Evolutionary conservation across 371 early-diverging fungal genomes (phyloP), one percentile per base, ranked within the genome.

Genomic region (Rhizomucor miehei): DNA sequence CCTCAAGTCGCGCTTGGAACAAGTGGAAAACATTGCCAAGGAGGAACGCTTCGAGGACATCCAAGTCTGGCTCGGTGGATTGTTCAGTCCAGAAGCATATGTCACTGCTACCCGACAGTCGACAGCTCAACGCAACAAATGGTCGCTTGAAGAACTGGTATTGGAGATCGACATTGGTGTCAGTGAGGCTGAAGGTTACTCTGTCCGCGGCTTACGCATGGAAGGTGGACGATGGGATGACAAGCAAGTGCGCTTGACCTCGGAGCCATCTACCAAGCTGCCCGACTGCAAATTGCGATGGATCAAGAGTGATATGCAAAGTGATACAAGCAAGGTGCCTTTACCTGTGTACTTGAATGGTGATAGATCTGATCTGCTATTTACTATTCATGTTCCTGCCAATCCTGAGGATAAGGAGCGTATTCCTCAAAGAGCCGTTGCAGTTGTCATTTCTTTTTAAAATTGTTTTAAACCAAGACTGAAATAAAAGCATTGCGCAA

Each of bases 71-170:
- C 63, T 95, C 23, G 97, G 97, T 35, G 94, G 93, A 1, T 63
- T 95, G 21, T 89, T 95, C 71, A 85, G 84, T 44, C 95, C 97
- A 21, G 93, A 95, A 70, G 96, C 96, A 2, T 95, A 86, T 59
- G 74, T 95, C 16, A 95, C 95, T 0, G 96, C 95, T 16, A 89
- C 95, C 11, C 81, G 95, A 49, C 97, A 96, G 67, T 79, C 86
- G 6, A 90, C 83, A 1, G 95, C 97, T 11, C 90, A 87, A 64
- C 65, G 62, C 25, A 62, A 79, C 44, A 63, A 71, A 24, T 86
- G 85, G 78, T 89, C 88, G 44, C 65, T 87, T 19, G 86, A 87
- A 72, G 85, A 87, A 60, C 75, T 90, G n/a, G 62, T 61, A 6
- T 54, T 89, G 17, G 67, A 75, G 52, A 60, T 88, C 8, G 71